These are phyloP conservation scores for Cystofilobasidium capitatum DNA, from an alignment of 768 basidiomycete species.

Conservation along the genomic window DNA sequence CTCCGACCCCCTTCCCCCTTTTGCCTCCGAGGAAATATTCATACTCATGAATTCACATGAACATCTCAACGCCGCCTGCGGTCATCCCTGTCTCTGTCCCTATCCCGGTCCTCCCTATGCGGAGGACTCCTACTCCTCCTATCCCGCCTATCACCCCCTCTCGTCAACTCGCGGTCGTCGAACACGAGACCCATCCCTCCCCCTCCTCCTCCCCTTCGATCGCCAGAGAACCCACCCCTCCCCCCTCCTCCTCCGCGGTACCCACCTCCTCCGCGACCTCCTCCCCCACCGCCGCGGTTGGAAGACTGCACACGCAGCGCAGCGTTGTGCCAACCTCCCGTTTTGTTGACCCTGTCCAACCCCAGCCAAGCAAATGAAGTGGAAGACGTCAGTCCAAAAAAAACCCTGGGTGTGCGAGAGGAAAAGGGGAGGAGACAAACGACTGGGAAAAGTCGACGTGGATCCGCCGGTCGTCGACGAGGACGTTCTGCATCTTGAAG, in stretches of 20 bases:
- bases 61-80: neutral
- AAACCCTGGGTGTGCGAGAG: too few species aligned
- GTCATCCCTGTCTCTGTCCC: neutral
- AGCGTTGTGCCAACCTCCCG: neutral
- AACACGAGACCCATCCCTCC: neutral
- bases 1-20: too few species aligned
- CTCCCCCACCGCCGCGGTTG: neutral
- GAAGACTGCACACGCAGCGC: neutral
- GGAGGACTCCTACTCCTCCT: neutral
- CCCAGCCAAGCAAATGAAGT: too few species aligned
- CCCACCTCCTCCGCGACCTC: neutral
- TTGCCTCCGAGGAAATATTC: too few species aligned
- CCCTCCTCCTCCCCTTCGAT: neutral
- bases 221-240: neutral
- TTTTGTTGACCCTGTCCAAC: too few species aligned
- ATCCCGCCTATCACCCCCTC: neutral
- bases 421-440: too few species aligned
- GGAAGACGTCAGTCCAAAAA: too few species aligned
- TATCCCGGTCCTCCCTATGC: neutral
- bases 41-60: too few species aligned
- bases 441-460: constrained; percentile 76
- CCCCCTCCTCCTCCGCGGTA: neutral
- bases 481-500: constrained; percentile 99
- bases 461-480: constrained; percentile 93
- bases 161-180: neutral